Percentiles rank a stretch among this genome's conserved stretches.
Evolutionary conservation across 257 asterid genomes (phyloP).

Genomic region (Gardenia jasminoides): DNA sequence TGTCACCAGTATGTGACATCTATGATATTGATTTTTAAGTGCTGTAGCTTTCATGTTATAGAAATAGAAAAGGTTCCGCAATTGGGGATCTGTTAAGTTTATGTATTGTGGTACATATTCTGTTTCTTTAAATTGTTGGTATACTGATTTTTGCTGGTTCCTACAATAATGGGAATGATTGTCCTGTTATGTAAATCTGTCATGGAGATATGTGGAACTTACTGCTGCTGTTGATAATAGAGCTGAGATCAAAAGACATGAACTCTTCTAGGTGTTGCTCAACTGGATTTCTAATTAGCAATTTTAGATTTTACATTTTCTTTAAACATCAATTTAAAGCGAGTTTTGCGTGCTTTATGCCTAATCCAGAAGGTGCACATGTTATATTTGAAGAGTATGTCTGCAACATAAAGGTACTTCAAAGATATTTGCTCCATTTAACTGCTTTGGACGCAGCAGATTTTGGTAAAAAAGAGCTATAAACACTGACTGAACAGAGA

Average conservation of each 20-base stretch:
- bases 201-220: not conserved
- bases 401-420: too few relatives aligned
- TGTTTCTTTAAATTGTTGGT: not conserved
- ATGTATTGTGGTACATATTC: not conserved
- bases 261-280: too few relatives aligned
- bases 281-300: too few relatives aligned
- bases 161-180: not conserved
- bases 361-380: not conserved
- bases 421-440: not conserved
- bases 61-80: not conserved
- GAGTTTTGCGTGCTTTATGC: not conserved
- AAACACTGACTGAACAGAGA: not conserved
- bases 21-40: not conserved
- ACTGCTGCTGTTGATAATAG: not conserved
- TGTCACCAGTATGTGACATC: conserved; percentile 60
- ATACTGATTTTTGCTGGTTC: too few relatives aligned
- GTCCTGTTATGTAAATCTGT: not conserved
- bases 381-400: not conserved
- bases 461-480: not conserved
- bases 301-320: not conserved
- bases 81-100: not conserved
- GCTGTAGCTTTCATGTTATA: not conserved
- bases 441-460: not conserved
- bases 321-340: not conserved
- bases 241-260: too few relatives aligned